phyloP scores from a whole-genome alignment of 345 rosid species.

The Rhodamnia argentea region DNA sequence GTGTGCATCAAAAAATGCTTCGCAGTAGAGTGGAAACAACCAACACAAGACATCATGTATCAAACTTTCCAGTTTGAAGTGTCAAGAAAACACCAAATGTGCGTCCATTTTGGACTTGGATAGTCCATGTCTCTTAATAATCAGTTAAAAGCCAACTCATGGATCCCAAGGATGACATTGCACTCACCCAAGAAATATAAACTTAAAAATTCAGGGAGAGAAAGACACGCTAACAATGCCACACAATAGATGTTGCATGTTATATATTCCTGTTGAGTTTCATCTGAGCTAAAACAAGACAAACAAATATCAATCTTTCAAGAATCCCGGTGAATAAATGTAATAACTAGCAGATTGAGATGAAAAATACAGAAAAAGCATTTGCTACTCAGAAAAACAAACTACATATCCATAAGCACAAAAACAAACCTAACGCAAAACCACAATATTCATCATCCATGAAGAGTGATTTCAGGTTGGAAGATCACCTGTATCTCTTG shows the following conservation, averaged over 20 bases:
- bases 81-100: background rate
- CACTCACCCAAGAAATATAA: background rate
- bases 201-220: background rate
- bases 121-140: background rate
- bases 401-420: background rate
- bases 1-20: background rate
- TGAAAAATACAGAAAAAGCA: background rate
- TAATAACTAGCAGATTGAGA: background rate
- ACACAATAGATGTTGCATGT: background rate
- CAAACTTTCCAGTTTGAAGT: background rate
- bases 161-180: background rate
- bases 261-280: background rate
- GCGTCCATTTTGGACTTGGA: background rate
- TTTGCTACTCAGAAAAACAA: background rate
- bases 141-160: background rate
- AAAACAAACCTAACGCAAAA: background rate
- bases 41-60: background rate
- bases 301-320: background rate
- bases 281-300: background rate
- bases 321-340: background rate
- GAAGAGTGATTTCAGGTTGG: background rate
- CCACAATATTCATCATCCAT: background rate
- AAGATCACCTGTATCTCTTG: constrained; percentile 68
- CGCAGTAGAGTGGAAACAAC: background rate
- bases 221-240: background rate